These are phyloP conservation scores for Henckelia pumila DNA, from an alignment of 257 asterid genomes.

Conservation along the genomic window DNA sequence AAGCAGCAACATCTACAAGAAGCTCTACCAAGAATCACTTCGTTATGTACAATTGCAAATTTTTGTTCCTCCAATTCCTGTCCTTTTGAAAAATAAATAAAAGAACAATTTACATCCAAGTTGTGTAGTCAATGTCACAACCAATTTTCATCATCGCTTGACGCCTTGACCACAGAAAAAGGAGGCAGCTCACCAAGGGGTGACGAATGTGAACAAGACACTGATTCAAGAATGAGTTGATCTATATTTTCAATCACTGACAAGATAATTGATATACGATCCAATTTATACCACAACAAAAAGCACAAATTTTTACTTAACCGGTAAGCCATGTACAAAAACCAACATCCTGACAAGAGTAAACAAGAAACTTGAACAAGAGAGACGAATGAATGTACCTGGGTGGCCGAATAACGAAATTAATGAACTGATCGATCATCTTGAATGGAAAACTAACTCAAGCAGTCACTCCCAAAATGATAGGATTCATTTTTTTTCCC, in stretches of 20 bases:
- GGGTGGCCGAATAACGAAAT: constrained; percentile 96
- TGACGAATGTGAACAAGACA: constrained; percentile 1
- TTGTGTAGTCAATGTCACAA: background rate
- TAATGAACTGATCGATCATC: constrained; percentile 96
- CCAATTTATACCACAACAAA: background rate
- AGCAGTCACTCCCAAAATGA: constrained; percentile 27
- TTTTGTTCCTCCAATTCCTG: constrained; percentile 3
- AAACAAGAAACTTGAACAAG: background rate
- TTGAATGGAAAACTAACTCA: constrained; percentile 32
- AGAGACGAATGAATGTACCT: constrained; percentile 45
- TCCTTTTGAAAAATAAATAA: background rate
- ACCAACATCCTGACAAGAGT: background rate
- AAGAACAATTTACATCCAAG: constrained; percentile 2
- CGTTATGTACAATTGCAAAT: background rate
- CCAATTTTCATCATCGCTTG: constrained; percentile 5
- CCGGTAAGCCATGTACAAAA: background rate
- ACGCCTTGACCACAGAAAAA: background rate
- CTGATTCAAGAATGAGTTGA: background rate
- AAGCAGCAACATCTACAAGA: background rate
- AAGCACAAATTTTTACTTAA: background rate
- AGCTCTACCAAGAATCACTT: constrained; percentile 6
- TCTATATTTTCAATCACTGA: constrained; percentile 18
- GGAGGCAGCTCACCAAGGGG: background rate
- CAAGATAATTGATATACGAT: constrained; percentile 12
- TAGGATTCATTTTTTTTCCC: constrained; percentile 28